Evolutionary conservation across 768 basidiomycete genomes (phyloP), one percentile per base, ranked within the genome.

Genomic region (Suillus subluteus): DNA sequence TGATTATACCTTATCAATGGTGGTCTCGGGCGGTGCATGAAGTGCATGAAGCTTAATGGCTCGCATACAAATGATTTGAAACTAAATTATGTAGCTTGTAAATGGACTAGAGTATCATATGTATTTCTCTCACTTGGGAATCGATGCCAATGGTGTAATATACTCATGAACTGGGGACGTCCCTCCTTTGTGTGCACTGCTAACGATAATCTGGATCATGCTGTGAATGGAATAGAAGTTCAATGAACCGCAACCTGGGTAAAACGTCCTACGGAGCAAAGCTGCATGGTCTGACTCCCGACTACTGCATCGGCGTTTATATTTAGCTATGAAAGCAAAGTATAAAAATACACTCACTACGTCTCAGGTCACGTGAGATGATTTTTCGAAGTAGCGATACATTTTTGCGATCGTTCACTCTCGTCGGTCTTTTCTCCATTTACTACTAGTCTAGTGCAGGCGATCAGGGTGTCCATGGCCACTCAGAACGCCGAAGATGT

Each of bases 381-480:
- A 43, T 64, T 62, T 62, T 40, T 64, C n/a, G 21, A n/a, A 26
- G 40, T 30, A 26, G 40, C 13, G 12, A 61, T 13, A 40, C 38
- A 43, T 61, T 61, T 61, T 61, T 61, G 18, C 59, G 12, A 61
- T 43, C 41, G 26, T 21, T 26, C n/a, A 16, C 15, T 59, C 37
- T 40, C 58, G 38, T 59, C 21, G 6, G 21, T 35, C 26, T 26
- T 59, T 21, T 7, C 23, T 43, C 18, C 26, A 61, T 61, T 41
- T 41, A 12, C 58, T 35, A 9, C 8, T 55, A 16, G 2, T 44
- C 32, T 41, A 26, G 23, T 15, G 16, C 35, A 41, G 26, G 41
- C 9, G 26, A 43, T 41, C 40, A 59, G 26, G 3, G 21, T 21
- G 18, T 13, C 59, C 2, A 76, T 78, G 77, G 62, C 46, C 44